These are phyloP conservation scores for Bremia lactucae DNA, from an alignment of 352 stramenopile genomes.

Conservation along the genomic window DNA sequence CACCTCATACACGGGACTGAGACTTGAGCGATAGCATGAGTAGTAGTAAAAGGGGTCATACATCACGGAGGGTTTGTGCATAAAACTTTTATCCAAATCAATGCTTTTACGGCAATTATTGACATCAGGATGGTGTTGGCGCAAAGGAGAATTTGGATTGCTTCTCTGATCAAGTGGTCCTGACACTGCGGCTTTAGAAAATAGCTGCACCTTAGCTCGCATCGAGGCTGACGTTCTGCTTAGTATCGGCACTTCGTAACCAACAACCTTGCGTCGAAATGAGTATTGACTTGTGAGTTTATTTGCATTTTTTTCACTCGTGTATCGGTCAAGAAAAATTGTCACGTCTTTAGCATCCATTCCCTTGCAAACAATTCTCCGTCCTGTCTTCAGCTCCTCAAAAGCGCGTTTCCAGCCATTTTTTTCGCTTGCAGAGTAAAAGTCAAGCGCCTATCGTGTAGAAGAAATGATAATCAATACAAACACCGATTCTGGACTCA, in stretches of 20 bases:
- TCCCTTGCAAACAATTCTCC: conserved; percentile 48
- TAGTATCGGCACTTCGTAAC: conserved; percentile 73
- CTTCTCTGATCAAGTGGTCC: conserved; percentile 7
- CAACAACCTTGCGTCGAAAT: conserved; percentile 59
- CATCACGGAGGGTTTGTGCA: conserved; percentile 31
- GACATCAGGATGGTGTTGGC: background rate
- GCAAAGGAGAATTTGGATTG: conserved; percentile 7
- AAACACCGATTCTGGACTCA: too few species aligned
- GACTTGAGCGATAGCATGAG: conserved; percentile 31
- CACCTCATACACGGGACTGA: conserved; percentile 47
- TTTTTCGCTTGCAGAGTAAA: conserved; percentile 56
- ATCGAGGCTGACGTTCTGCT: conserved; percentile 55
- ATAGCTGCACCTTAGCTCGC: conserved; percentile 43
- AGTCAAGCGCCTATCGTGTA: conserved; percentile 53
- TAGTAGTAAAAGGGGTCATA: conserved; percentile 67
- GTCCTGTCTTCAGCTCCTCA: conserved; percentile 38
- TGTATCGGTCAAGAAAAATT: conserved; percentile 80
- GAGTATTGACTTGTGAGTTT: conserved; percentile 8
- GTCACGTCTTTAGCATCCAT: conserved; percentile 73
- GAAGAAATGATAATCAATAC: too few species aligned
- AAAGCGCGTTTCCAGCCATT: conserved; percentile 56
- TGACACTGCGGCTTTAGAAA: conserved; percentile 15
- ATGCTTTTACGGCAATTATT: conserved; percentile 12
- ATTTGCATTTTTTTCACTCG: conserved; percentile 32
- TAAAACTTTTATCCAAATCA: conserved; percentile 28